Evolutionary conservation across 352 stramenopile species (phyloP), one percentile per base, ranked within the genome.

Genomic region (Globisporangium carolinianum): DNA sequence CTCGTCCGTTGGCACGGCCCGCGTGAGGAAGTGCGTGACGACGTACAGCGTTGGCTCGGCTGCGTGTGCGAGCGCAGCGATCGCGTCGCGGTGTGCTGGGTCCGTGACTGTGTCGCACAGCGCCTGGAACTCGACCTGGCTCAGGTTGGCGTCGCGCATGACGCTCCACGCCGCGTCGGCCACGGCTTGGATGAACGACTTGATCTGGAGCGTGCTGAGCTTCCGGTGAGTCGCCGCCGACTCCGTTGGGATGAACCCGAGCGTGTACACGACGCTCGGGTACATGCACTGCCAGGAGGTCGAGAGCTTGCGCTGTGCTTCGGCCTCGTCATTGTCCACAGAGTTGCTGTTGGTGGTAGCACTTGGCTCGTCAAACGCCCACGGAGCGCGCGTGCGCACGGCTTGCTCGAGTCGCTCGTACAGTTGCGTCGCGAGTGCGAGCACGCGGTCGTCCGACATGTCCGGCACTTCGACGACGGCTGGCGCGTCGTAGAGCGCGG

Each of bases 151-250:
- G 8, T 83, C 65, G 17, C 69, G 67, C 4, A 91, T 69, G 15
- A 86, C 79, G 8, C 78, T 74, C 73, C 73, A 89, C 10, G 75
- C 75, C 39, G 76, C 81, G 50, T 94, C 79, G 5, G 80, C 82
- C 5, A 86, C 60, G 3, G 79, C 77, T 57, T 94, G 80, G 48
- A 91, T 90, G 36, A 92, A 84, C n/a, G 84, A 86, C 64, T 92
- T 94, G 58, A 91, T 76, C 55, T 94, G 84, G 11, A 94, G 55
- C 6, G 80, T 91, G 58, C 84, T 94, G 37, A 91, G 63, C 54
- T 87, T 89, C 54, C 84, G 81, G 52, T 81, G 69, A 18, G 63
- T 71, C 35, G 58, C 61, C 4, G 68, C 63, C 10, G 71, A 53
- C 10, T 83, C 57, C 8, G 68, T 57, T 8, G 77, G 79, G 12